phyloP scores from a whole-genome alignment of 352 stramenopile species.

The Thalassiosira mediterranea region DNA sequence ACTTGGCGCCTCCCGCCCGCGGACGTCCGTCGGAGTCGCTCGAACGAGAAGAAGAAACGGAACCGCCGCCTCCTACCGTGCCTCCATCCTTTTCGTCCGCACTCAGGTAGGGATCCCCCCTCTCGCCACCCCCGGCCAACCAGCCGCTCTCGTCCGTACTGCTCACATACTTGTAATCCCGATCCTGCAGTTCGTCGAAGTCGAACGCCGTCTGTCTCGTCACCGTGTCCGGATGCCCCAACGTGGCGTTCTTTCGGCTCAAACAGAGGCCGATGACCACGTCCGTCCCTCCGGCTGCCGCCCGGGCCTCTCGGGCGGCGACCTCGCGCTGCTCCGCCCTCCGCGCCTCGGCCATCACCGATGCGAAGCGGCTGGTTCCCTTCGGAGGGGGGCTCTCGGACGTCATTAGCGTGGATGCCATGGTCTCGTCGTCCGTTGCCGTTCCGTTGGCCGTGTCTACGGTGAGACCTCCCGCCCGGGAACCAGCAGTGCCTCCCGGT shows the following conservation, averaged over 20 bases:
- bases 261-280: slow-evolving; percentile 81
- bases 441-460: not conserved
- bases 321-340: slow-evolving; percentile 17
- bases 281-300: slow-evolving; percentile 10
- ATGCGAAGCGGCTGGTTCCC: slow-evolving; percentile 28
- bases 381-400: slow-evolving; percentile 8
- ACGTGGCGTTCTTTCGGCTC: slow-evolving; percentile 55
- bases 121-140: slow-evolving; percentile 80
- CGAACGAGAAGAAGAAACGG: not conserved
- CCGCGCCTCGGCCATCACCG: slow-evolving; percentile 21
- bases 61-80: too few relatives aligned
- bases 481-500: slow-evolving; percentile 1
- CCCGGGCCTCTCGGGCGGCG: slow-evolving; percentile 1
- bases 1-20: not conserved
- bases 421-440: slow-evolving; percentile 11
- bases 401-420: slow-evolving; percentile 25
- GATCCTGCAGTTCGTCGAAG: slow-evolving; percentile 86
- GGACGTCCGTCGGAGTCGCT: not conserved
- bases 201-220: slow-evolving; percentile 84
- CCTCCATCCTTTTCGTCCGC: slow-evolving; percentile 7
- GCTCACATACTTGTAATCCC: slow-evolving; percentile 84
- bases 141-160: slow-evolving; percentile 78
- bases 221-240: slow-evolving; percentile 80
- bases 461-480: too few relatives aligned
- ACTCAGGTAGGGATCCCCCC: slow-evolving; percentile 34